Evolutionary conservation across 345 rosid genomes (phyloP).

Genomic region (Eutrema japonicum): DNA sequence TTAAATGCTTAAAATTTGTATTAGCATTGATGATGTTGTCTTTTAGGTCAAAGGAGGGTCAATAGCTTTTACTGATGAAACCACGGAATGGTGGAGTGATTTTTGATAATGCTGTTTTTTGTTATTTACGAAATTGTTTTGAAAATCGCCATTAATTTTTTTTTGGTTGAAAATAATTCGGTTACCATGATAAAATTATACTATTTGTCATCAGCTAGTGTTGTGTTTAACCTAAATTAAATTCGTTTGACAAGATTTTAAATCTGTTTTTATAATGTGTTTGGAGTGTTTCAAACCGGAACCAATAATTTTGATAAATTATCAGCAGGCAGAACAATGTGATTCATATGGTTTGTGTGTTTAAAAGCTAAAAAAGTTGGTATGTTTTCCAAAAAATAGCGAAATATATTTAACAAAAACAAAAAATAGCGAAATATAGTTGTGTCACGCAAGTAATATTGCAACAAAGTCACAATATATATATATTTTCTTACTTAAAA

Average conservation of each 20-base stretch:
- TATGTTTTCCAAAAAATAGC: not conserved
- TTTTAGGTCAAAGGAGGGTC: conserved; percentile 24
- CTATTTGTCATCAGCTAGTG: not conserved
- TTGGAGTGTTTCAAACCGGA: not conserved
- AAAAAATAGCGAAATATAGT: not conserved
- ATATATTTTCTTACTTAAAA: conserved; percentile 5
- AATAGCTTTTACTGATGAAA: conserved; percentile 13
- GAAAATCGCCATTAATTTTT: not conserved
- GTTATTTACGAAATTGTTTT: conserved; percentile 32
- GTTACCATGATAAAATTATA: not conserved
- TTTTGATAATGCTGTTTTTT: conserved; percentile 26
- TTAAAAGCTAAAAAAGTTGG: conserved; percentile 9
- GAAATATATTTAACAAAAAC: not conserved
- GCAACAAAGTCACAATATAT: conserved; percentile 18
- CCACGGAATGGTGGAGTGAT: conserved; percentile 11
- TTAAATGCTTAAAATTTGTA: conserved; percentile 16
- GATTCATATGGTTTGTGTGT: conserved; percentile 21
- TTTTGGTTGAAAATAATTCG: not conserved
- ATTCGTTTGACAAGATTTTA: not conserved
- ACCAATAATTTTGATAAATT: not conserved
- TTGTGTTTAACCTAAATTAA: not conserved
- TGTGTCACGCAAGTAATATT: conserved; percentile 12
- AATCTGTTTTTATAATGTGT: not conserved
- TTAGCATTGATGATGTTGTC: conserved; percentile 11
- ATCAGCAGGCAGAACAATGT: not conserved